Evolutionary conservation across 208 protist genomes (phyloP).

Genomic region (Herpetomonas tarakana): DNA sequence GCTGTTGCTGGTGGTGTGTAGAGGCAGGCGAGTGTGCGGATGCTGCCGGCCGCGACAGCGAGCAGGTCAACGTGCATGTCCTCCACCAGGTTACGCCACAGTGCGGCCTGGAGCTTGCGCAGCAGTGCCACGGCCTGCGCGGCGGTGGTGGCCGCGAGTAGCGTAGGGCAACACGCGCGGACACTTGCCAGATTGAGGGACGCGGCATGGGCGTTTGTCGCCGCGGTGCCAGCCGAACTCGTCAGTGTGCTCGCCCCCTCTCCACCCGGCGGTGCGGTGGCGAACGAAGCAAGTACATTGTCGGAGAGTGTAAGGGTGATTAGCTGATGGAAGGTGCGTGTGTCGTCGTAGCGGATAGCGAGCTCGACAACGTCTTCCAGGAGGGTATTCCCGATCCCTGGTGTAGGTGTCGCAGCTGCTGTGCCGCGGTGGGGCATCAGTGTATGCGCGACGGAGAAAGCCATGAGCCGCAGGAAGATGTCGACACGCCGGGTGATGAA

Average conservation of each 20-base stretch:
- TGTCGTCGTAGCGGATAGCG: slow-evolving; percentile 71
- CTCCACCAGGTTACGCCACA: slow-evolving; percentile 54
- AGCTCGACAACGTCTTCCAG: slow-evolving; percentile 70
- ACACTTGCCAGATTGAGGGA: slow-evolving; percentile 8
- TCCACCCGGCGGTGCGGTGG: not conserved
- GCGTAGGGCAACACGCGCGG: slow-evolving; percentile 33
- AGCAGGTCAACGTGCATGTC: slow-evolving; percentile 54
- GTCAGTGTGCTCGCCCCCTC: not conserved
- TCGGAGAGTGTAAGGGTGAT: slow-evolving; percentile 37
- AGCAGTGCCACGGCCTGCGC: slow-evolving; percentile 24
- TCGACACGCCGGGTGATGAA: slow-evolving; percentile 31
- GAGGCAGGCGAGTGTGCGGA: slow-evolving; percentile 32
- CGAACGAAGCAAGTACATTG: slow-evolving; percentile 8
- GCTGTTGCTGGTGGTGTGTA: slow-evolving; percentile 10
- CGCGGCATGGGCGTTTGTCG: slow-evolving; percentile 10
- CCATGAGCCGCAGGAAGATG: slow-evolving; percentile 51
- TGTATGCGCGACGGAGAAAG: slow-evolving; percentile 39
- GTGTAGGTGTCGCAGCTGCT: not conserved
- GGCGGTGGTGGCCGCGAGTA: slow-evolving; percentile 17
- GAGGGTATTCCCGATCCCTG: slow-evolving; percentile 30
- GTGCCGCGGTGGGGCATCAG: slow-evolving; percentile 10
- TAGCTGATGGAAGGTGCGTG: slow-evolving; percentile 37
- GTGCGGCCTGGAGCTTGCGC: slow-evolving; percentile 29
- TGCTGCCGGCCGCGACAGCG: slow-evolving; percentile 65
- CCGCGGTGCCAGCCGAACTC: not conserved